Evolutionary conservation across 164 flowering plant genomes (phyloP), one percentile per base, ranked within the genome.

Genomic region (Liriodendron chinense): DNA sequence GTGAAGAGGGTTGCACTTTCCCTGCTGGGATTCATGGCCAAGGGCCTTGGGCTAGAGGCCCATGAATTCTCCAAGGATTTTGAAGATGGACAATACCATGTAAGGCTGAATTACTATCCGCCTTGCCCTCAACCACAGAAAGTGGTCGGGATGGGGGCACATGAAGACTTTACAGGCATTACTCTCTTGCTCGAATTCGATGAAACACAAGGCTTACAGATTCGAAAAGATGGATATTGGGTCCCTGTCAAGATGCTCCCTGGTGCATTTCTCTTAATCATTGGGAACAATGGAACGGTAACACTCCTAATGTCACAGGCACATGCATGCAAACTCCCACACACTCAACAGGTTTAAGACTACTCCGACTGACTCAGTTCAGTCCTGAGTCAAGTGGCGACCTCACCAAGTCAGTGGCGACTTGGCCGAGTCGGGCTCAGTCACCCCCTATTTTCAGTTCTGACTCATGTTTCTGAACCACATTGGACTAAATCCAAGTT

Each of bases 61-160:
- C 16, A 48, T n/a, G 49, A 66, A 9, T 65, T 74, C 43, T 50
- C 70, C 10, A 62, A 25, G 23, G 61, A 24, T 25, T 74, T 50
- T 25, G 16, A 48, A 67, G 70, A 74, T n/a, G 76, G 71, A 22
- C 8, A 23, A 20, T 26, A 23, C 12, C 28, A 66, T 16, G 70
- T 53, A 14, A 74, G 76, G 70, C 65, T 74, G 76, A 74, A 65
- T 28, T 74, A 28, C 49, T 74, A 74, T 56, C 76, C 76, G 1
- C 64, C 63, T 26, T 74, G 76, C 53, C 48, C 70, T 48, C 76
- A 49, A 21, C 70, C 70, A 22, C 23, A 74, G 47, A 21, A 50
- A 13, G 70, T 66, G 9, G 16, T 74, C 9, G 76, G 76, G 34
- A 65, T 48, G 22, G 6, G 47, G 3, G 70, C 76, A 3, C 76